Conservation (phyloP, 441 rosid species). For the Pelargonium myrrhifolium region DNA sequence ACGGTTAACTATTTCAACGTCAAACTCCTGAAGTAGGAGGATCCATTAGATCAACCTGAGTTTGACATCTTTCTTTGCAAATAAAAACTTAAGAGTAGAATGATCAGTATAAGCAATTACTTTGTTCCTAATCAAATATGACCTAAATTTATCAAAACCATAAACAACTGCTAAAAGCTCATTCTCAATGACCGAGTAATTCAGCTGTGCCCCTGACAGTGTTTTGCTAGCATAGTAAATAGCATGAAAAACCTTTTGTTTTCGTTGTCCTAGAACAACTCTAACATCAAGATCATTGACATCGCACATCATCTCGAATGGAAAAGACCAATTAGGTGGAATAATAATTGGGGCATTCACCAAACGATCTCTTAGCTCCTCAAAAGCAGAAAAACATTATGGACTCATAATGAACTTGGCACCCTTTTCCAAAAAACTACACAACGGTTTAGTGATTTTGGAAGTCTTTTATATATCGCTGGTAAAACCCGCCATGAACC, state of each 20-base stretch:
- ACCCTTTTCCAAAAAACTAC: too few relatives aligned
- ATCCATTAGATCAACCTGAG: neutral
- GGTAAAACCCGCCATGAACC: too few relatives aligned
- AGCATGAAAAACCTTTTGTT: neutral
- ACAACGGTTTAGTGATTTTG: too few relatives aligned
- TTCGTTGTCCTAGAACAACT: neutral
- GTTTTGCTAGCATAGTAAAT: neutral
- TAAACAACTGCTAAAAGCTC: neutral
- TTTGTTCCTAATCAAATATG: neutral
- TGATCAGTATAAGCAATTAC: neutral
- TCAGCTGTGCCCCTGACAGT: neutral
- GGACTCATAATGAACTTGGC: too few relatives aligned
- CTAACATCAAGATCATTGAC: neutral
- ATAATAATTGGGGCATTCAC: neutral
- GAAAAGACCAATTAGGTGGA: neutral
- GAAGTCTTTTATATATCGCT: too few relatives aligned
- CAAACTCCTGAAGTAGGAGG: neutral
- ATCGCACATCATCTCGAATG: constrained; percentile 1
- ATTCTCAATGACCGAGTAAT: neutral
- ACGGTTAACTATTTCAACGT: neutral
- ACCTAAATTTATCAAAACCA: neutral
- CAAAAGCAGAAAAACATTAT: too few relatives aligned
- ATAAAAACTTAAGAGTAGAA: neutral
- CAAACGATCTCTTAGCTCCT: too few relatives aligned
- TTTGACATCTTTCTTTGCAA: neutral